Base-by-base conservation (phyloP, 768 basidiomycete species). In the Russula vinacea region DNA sequence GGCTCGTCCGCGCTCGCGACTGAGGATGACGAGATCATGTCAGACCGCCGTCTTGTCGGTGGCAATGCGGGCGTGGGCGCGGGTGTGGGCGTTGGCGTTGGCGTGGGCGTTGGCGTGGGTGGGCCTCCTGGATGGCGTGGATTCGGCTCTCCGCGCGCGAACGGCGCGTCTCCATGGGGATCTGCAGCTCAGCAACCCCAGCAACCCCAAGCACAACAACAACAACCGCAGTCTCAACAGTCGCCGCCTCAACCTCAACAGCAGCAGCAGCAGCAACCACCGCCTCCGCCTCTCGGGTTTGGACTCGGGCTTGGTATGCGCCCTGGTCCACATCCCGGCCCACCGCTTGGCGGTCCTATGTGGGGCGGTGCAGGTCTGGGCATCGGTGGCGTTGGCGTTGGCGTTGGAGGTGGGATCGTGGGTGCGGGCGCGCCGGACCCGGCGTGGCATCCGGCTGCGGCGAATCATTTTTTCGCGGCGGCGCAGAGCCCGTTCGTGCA, bases 21-120 rank as follows among this genome's bases (percentile, higher is more conserved):
- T 16, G 89, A 90, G 64, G 90, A 90, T 65, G 90, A 92, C 71
- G 90, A 92, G 71, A 87, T 91, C 13, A 82, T 92, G 17, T 75
- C 80, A 45, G 75, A 80, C 19, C 78, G 80, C 8, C 76, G 64
- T 14, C 58, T 39, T 22, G 62, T 39, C 1, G 44, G 52, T 4
- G 54, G 47, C 33, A 54, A 45, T 24, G 40, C 58, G 22, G 40
- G 62, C 33, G 33, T 58, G 0, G 62, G 56, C n/a, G 44, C 37
- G 0, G 49, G 57, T 6, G 51, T 45, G 1, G 49, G 62, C 11
- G 62, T n/a, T n/a, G n/a, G n/a, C n/a, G n/a, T n/a, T n/a, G n/a
- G n/a, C n/a, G n/a, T n/a, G n/a, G n/a, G n/a, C n/a, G n/a, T 56
- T 11, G 39, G 44, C 11, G 60, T 51, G 19, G 56, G 60, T 10